Base-by-base conservation (phyloP, 345 rosid genomes). In the Aquilaria yunnanensis region DNA sequence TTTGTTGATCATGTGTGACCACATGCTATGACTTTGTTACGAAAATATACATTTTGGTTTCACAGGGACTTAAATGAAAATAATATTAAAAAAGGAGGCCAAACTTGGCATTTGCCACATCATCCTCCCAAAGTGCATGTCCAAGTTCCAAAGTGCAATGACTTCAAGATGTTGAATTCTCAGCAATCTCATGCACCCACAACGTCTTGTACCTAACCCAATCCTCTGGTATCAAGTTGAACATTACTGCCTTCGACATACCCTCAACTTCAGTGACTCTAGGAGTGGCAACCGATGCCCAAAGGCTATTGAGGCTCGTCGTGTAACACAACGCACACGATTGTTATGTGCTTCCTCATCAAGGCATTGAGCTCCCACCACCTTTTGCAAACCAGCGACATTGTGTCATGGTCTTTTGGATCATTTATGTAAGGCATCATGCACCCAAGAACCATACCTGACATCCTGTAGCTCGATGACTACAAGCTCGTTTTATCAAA, bases 241-340 rank as follows among this genome's bases (percentile, higher is more conserved):
- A 90, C 97, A 93, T 86, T n/a, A 96, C 96, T 0, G 97, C 96
- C 62, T 97, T 47, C 0, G 96, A 96, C 78, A 86, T 90, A 12
- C 96, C 99, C 63, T 94, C 45, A 94, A 66, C 72, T 81, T 83
- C 60, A 94, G 63, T 12, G 99, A 94, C 68, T 86, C 95, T 6
- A 94, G 71, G 58, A 79, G 77, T 2, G 54, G 31, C 32, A 90
- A 90, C 11, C 97, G 77, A 14, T 72, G 78, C 23, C 45, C 87
- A 72, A 3, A 90, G 59, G 47, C 86, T 83, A 31, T 83, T 86
- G 3, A 96, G 94, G 1, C 77, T 83, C 3, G 96, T 77, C 31
- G 94, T 75, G 67, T 93, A 90, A 63, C 97, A 93, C 0, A 85
- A 61, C 14, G 97, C 23, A 23, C 23, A 23, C 90, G 54, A 93